Conservation (phyloP, 2,329 filamentous ascomycete genomes). For the Cercospora sesami region DNA sequence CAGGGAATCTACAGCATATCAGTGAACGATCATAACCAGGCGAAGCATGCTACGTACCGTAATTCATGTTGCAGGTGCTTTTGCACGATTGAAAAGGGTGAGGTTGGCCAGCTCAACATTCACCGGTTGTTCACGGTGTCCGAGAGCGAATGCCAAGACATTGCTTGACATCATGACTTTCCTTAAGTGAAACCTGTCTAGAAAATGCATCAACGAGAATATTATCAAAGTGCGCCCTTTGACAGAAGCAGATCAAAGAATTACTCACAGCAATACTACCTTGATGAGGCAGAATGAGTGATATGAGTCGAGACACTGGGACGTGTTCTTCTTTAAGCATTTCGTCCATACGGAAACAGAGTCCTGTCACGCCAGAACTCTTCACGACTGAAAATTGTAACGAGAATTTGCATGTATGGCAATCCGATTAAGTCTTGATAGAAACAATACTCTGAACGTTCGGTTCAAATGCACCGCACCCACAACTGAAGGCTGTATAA, state of each 20-base stretch:
- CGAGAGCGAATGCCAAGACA: slow-evolving; percentile 2
- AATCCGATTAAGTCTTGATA: too few species aligned
- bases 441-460: too few species aligned
- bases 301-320: too few species aligned
- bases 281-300: too few species aligned
- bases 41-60: neutral
- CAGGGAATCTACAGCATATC: slow-evolving; percentile 33
- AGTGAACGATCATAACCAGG: slow-evolving; percentile 1
- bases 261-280: neutral
- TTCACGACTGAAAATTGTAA: too few species aligned
- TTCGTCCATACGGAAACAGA: too few species aligned
- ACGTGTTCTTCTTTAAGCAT: too few species aligned
- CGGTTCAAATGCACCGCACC: too few species aligned
- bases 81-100: neutral
- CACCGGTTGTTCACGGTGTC: neutral
- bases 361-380: too few species aligned
- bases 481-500: too few species aligned
- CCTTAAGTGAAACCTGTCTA: neutral
- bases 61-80: neutral
- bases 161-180: slow-evolving; percentile 8
- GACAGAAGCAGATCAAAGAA: neutral
- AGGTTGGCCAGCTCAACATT: neutral
- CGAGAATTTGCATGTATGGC: too few species aligned
- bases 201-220: neutral
- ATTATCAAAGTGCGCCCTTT: neutral